Conservation (phyloP, 306 rosid species). For the Arachis stenosperma region DNA sequence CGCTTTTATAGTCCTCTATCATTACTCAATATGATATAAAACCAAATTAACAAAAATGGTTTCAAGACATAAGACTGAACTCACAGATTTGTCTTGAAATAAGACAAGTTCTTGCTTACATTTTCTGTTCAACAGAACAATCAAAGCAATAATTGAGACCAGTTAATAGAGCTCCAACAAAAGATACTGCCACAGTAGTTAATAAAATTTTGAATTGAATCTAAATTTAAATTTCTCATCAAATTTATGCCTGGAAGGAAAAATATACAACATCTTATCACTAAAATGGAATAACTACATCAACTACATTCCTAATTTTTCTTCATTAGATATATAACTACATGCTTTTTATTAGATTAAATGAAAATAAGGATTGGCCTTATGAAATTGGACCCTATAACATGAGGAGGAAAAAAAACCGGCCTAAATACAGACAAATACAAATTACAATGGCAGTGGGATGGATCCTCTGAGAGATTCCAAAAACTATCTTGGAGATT, state of each 20-base stretch:
- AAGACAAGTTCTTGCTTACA: not conserved
- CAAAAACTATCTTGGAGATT: constrained; percentile 76
- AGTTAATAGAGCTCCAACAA: not conserved
- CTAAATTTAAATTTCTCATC: constrained; percentile 25
- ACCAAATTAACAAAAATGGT: not conserved
- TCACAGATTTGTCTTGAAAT: not conserved
- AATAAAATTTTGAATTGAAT: constrained; percentile 20
- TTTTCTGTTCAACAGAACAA: too few relatives aligned
- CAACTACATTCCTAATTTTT: constrained; percentile 49
- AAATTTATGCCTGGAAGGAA: constrained; percentile 37
- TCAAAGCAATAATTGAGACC: not conserved
- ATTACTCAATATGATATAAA: too few relatives aligned
- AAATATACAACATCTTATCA: constrained; percentile 47
- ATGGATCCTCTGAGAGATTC: constrained; percentile 51
- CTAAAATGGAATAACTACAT: constrained; percentile 42
- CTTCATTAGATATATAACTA: constrained; percentile 47
- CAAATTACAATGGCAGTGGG: constrained; percentile 43
- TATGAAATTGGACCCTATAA: constrained; percentile 48
- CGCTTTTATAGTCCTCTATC: not conserved
- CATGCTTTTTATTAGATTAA: constrained; percentile 58
- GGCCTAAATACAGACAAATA: constrained; percentile 58
- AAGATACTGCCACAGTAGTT: not conserved
- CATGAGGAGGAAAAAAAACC: constrained; percentile 39
- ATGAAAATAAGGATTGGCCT: not conserved
- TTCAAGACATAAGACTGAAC: not conserved